A percentile compares a stretch with the other conserved stretches of the same genome.
phyloP scores from a whole-genome alignment of 108 stramenopile species.

The Skeletonema costatum region DNA sequence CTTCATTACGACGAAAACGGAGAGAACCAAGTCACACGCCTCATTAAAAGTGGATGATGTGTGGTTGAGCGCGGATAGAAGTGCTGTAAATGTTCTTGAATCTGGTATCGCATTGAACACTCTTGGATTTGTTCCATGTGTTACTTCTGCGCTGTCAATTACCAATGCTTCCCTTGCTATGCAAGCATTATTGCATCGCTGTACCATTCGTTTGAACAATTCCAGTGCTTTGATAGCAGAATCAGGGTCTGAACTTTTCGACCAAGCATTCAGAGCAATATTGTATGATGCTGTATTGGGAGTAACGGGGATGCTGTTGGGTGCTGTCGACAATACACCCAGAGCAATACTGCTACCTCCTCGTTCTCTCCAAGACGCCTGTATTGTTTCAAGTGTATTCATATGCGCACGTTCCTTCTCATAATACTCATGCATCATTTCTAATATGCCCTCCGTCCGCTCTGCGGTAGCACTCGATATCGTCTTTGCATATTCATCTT shows the following conservation, averaged over 20 bases:
- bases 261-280: slow-evolving; percentile 62
- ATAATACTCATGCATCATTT: slow-evolving; percentile 36
- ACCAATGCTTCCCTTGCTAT: slow-evolving; percentile 21
- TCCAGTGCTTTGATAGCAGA: slow-evolving; percentile 43
- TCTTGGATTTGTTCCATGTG: neutral
- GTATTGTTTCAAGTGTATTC: slow-evolving; percentile 13
- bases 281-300: slow-evolving; percentile 65
- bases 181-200: slow-evolving; percentile 29
- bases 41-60: slow-evolving; percentile 15
- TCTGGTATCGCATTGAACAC: slow-evolving; percentile 19
- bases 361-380: slow-evolving; percentile 14
- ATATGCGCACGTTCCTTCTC: slow-evolving; percentile 25
- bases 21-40: slow-evolving; percentile 16
- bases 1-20: slow-evolving; percentile 20
- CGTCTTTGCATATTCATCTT: neutral
- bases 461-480: slow-evolving; percentile 25
- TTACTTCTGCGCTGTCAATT: neutral
- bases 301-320: slow-evolving; percentile 18
- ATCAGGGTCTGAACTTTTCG: slow-evolving; percentile 32
- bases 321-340: neutral
- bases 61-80: neutral
- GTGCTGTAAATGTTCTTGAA: slow-evolving; percentile 10
- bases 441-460: slow-evolving; percentile 28
- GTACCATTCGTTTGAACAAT: slow-evolving; percentile 52
- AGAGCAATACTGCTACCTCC: neutral